A percentile compares a stretch with the other conserved stretches of the same genome.
Evolutionary conservation across 2,329 filamentous ascomycete genomes (phyloP).

Genomic region (Trichoderma arundinaceum): DNA sequence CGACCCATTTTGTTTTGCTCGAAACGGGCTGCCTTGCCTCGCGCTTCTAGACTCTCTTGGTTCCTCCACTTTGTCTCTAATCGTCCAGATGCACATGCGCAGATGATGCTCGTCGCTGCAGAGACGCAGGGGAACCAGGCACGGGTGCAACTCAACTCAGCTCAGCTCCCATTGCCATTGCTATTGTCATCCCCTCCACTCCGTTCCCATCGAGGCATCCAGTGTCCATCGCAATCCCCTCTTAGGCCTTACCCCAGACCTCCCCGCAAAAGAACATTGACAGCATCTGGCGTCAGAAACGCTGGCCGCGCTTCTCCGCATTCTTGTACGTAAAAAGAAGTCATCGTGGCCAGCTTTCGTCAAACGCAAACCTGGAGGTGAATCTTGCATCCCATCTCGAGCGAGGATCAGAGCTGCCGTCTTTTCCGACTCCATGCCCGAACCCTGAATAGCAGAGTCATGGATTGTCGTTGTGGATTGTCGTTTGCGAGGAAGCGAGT

Average conservation of each 20-base stretch:
- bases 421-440: slow-evolving; percentile 15
- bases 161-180: background rate
- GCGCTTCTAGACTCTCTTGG: slow-evolving; percentile 17
- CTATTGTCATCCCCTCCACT: background rate
- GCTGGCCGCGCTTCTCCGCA: slow-evolving; percentile 20
- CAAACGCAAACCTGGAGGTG: slow-evolving; percentile 4
- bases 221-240: background rate
- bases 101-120: background rate
- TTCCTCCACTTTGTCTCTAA: slow-evolving; percentile 20
- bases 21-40: slow-evolving; percentile 5
- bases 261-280: slow-evolving; percentile 25
- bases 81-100: background rate
- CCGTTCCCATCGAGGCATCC: background rate
- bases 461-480: slow-evolving; percentile 15
- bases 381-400: slow-evolving; percentile 8
- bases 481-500: slow-evolving; percentile 16
- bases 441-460: slow-evolving; percentile 11
- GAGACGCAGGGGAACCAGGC: slow-evolving; percentile 1
- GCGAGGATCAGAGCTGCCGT: slow-evolving; percentile 10
- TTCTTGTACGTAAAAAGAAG: slow-evolving; percentile 30
- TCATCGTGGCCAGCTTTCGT: slow-evolving; percentile 14
- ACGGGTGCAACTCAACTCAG: background rate
- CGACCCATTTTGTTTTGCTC: background rate
- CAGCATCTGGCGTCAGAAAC: slow-evolving; percentile 8
- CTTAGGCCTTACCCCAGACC: slow-evolving; percentile 22